Evolutionary conservation across 129 eudicot species (phyloP).

Genomic region (Artemisia tridentata): DNA sequence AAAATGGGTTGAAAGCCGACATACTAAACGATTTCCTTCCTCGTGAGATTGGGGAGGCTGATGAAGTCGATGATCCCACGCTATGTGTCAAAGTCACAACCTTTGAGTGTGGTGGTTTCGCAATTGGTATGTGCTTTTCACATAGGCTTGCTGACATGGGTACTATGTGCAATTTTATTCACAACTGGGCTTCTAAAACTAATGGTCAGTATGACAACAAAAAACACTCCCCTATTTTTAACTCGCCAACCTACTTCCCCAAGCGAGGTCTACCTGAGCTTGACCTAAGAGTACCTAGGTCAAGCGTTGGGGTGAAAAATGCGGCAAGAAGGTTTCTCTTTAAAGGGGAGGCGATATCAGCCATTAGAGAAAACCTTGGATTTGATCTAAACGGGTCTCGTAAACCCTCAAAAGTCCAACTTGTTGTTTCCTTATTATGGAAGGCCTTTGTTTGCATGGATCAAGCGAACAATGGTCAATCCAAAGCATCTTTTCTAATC

Average conservation of each 20-base stretch:
- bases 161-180: slow-evolving; percentile 19
- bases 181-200: slow-evolving; percentile 31
- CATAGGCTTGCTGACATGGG: slow-evolving; percentile 40
- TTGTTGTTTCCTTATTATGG: slow-evolving; percentile 33
- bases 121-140: slow-evolving; percentile 36
- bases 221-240: slow-evolving; percentile 13
- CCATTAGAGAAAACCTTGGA: slow-evolving; percentile 18
- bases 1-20: not conserved
- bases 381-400: not conserved
- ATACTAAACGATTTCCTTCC: slow-evolving; percentile 24
- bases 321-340: slow-evolving; percentile 22
- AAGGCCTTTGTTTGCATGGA: slow-evolving; percentile 32
- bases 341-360: slow-evolving; percentile 23
- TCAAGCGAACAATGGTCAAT: slow-evolving; percentile 22
- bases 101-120: slow-evolving; percentile 48
- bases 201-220: not conserved
- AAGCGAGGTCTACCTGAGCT: slow-evolving; percentile 26
- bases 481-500: slow-evolving; percentile 24
- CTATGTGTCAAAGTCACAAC: slow-evolving; percentile 34
- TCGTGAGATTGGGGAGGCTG: slow-evolving; percentile 33
- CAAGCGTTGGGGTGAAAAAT: slow-evolving; percentile 14
- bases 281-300: slow-evolving; percentile 23
- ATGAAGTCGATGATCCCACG: slow-evolving; percentile 35
- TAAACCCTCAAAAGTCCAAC: slow-evolving; percentile 36
- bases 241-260: slow-evolving; percentile 17